These are phyloP conservation scores for Zygosaccharomyces sapae DNA, from an alignment of 1,139 yeast species.

Conservation along the genomic window DNA sequence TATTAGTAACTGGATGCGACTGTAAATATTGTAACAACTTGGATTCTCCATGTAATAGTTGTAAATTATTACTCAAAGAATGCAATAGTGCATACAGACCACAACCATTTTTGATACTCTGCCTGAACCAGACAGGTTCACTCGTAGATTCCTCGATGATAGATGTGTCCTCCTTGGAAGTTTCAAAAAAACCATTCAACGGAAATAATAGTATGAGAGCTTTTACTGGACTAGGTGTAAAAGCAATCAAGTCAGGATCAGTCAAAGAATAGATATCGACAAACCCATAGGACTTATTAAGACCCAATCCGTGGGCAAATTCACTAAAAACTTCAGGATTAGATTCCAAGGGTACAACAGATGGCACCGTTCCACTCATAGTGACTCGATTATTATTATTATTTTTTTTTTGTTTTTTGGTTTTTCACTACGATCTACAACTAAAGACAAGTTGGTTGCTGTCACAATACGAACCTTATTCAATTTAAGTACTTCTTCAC, in stretches of 20 bases:
- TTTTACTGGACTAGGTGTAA: conserved; percentile 75
- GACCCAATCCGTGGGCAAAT: conserved; percentile 65
- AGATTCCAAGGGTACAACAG: conserved; percentile 84
- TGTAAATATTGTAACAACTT: conserved; percentile 34
- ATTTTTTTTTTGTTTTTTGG: too few species aligned
- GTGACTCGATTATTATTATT: too few species aligned
- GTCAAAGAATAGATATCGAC: conserved; percentile 81
- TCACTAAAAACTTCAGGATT: conserved; percentile 82
- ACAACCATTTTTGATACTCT: conserved; percentile 85
- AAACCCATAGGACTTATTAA: conserved; percentile 57
- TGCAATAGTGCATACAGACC: conserved; percentile 89
- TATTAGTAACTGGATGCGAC: conserved; percentile 27
- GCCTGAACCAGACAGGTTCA: conserved; percentile 65
- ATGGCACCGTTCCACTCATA: conserved; percentile 2
- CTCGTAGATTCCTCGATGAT: conserved; percentile 20
- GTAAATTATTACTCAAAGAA: conserved; percentile 52
- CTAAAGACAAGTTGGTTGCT: too few species aligned
- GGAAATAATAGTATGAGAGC: conserved; percentile 82
- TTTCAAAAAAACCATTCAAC: conserved; percentile 58
- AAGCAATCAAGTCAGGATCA: conserved; percentile 70
- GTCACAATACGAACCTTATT: too few species aligned
- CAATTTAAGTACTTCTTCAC: too few species aligned
- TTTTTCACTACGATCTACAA: too few species aligned
- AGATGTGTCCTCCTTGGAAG: conserved; percentile 12
- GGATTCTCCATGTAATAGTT: conserved; percentile 30